Percentiles rank a stretch among this genome's conserved stretches.
These are phyloP conservation scores for Fusarium begoniae DNA, from an alignment of 2,329 filamentous ascomycete genomes.

Conservation along the genomic window DNA sequence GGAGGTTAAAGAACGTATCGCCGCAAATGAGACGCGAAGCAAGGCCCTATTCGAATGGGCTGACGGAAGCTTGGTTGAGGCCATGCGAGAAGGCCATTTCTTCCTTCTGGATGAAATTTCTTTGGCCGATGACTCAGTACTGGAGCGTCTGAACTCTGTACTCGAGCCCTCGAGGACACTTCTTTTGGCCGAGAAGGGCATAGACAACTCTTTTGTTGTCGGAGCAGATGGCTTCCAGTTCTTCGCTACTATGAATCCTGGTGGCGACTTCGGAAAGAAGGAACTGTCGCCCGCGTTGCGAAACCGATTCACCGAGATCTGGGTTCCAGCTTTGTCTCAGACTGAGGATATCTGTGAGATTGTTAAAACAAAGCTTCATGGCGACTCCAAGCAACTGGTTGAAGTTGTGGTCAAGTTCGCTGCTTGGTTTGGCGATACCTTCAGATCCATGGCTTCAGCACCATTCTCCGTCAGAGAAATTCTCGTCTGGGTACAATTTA, in stretches of 20 bases:
- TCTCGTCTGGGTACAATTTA: constrained; percentile 91
- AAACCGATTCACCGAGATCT: constrained; percentile 98
- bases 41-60: constrained; percentile 96
- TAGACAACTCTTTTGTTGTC: constrained; percentile 80
- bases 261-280: constrained; percentile 97
- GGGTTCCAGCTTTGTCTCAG: constrained; percentile 90
- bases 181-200: constrained; percentile 92
- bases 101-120: constrained; percentile 99
- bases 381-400: constrained; percentile 66
- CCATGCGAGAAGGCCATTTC: constrained; percentile 89
- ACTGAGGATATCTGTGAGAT: constrained; percentile 89
- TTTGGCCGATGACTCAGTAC: constrained; percentile 93
- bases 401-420: constrained; percentile 84
- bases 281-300: constrained; percentile 94
- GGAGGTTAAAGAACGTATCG: constrained; percentile 58
- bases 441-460: constrained; percentile 77
- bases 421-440: constrained; percentile 88
- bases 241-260: constrained; percentile 98
- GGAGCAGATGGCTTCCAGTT: constrained; percentile 89
- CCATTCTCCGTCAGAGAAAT: constrained; percentile 92
- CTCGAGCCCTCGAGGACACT: constrained; percentile 88
- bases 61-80: constrained; percentile 90
- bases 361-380: constrained; percentile 76
- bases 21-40: constrained; percentile 65
- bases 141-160: constrained; percentile 96